These are phyloP conservation scores for Thraustochytrium sp. DNA, from an alignment of 352 stramenopile species.

Conservation along the genomic window DNA sequence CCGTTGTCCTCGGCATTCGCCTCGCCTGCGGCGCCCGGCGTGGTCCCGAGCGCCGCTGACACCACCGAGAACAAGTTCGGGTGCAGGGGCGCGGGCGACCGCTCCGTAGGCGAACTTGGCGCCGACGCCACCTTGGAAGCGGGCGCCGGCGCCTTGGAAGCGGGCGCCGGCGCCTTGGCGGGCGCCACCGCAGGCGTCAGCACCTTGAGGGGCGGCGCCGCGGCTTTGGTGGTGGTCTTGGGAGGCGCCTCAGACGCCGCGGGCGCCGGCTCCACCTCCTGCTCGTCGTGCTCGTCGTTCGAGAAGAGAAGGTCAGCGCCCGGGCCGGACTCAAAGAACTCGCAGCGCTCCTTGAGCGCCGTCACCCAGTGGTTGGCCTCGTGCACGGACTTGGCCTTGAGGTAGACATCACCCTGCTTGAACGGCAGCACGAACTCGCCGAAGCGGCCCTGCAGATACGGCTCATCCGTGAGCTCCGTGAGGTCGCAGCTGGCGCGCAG, in stretches of 20 bases:
- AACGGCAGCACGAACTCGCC: conserved; percentile 29
- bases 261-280: neutral
- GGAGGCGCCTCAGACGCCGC: neutral
- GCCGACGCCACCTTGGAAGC: no score
- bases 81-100: neutral
- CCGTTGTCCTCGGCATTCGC: neutral
- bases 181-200: no score
- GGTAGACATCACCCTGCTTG: neutral
- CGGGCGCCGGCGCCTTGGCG: no score
- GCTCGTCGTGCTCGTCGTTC: neutral
- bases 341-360: neutral
- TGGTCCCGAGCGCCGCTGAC: neutral
- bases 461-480: conserved; percentile 9
- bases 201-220: no score
- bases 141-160: no score
- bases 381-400: conserved; percentile 1
- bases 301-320: neutral
- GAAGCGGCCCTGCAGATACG: neutral
- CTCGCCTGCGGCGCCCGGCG: neutral
- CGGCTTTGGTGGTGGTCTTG: neutral
- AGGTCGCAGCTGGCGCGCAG: conserved; percentile 28
- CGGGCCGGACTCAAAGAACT: conserved; percentile 5
- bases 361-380: conserved; percentile 22
- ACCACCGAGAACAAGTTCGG: neutral
- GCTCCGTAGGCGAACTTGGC: neutral